These are phyloP conservation scores for Aspergillus udagawae DNA, from an alignment of 2,329 filamentous ascomycete genomes.

Conservation along the genomic window DNA sequence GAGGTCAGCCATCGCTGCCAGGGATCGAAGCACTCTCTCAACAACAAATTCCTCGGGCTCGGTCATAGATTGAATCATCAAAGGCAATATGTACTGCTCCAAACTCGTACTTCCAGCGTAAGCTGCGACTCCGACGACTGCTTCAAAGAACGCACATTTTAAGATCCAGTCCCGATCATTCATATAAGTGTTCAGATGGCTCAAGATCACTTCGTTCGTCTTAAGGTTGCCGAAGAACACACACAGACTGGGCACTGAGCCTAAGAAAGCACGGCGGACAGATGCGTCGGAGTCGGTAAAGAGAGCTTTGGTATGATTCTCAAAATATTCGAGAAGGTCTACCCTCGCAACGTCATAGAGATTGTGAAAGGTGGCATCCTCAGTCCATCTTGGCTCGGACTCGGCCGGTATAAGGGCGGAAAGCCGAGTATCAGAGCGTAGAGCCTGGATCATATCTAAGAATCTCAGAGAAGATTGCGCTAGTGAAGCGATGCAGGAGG, in stretches of 20 bases:
- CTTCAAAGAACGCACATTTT: constrained; percentile 95
- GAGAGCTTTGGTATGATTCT: constrained; percentile 81
- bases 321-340: constrained; percentile 79
- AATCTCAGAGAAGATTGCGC: constrained; percentile 82
- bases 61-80: constrained; percentile 92
- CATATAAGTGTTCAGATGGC: constrained; percentile 92
- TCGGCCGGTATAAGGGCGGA: constrained; percentile 70
- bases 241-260: constrained; percentile 86
- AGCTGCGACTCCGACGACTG: constrained; percentile 85
- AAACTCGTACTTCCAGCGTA: constrained; percentile 85
- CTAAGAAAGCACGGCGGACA: constrained; percentile 85
- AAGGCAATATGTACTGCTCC: constrained; percentile 89
- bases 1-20: constrained; percentile 82
- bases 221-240: constrained; percentile 91
- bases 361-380: constrained; percentile 68
- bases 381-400: constrained; percentile 66
- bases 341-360: constrained; percentile 83
- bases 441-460: constrained; percentile 83
- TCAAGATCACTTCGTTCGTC: constrained; percentile 92
- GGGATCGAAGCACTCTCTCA: constrained; percentile 79
- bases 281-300: constrained; percentile 82
- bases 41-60: constrained; percentile 94
- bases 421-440: constrained; percentile 78
- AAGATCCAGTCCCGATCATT: constrained; percentile 96
- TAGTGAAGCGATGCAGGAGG: constrained; percentile 83